Base-by-base conservation (phyloP, 805 yeast genomes). In the Clavispora asparagi region DNA sequence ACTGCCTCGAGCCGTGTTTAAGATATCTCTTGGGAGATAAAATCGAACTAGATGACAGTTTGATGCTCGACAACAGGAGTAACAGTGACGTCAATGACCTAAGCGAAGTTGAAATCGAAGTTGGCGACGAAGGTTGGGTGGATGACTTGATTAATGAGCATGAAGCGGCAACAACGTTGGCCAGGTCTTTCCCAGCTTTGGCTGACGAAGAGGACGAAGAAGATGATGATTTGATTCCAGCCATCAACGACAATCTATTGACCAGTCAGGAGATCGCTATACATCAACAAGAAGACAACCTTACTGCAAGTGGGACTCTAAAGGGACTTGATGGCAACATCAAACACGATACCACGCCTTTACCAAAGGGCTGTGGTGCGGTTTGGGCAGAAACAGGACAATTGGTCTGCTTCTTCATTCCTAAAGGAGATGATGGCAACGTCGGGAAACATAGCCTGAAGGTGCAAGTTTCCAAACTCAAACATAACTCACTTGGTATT, bases 331-430 rank as follows among this genome's bases (percentile, higher is more conserved):
- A 28, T 6, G 42, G 31, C 29, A 44, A 43, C 27, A 44, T 52
- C 16, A 47, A 46, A 30, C 52, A 53, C 57, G 95, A 88, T 59
- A 83, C 88, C 36, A 87, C 96, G 0, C 97, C 97, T 0, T 76
- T 91, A 12, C 97, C 97, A 0, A 90, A 87, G 59, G 94, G 90
- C 9, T 91, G 96, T 68, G 97, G 97, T 9, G 97, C 96, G 0
- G 71, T 80, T 1, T 91, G 97, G 96, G 75, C 95, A 0, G 76
- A 81, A 11, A 76, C 79, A 3, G 97, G 97, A 0, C 80, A 80
- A 48, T 68, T 91, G 42, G 84, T 91, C 1, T 87, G 96, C 59
- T 91, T 91, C 57, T 89, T 88, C 64, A 77, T 84, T 9, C 82
- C 85, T 0, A 78, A 78, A 42, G 42, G 47, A 5, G 45, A 48